These are phyloP conservation scores for Capronia epimyces DNA, from an alignment of 2,329 filamentous ascomycete species.

Conservation along the genomic window DNA sequence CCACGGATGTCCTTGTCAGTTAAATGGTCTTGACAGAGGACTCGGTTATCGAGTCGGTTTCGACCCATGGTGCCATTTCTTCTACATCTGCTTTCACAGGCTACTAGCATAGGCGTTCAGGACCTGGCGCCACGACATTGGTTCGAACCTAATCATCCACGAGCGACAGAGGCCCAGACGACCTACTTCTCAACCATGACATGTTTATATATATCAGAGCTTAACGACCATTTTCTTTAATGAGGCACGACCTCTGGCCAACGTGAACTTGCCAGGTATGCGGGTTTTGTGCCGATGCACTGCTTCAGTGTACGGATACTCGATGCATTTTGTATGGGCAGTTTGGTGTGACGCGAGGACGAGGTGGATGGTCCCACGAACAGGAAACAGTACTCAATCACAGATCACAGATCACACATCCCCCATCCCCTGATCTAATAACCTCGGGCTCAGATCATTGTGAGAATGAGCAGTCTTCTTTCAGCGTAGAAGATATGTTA, in stretches of 20 bases:
- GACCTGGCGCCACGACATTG: neutral
- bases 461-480: too few species aligned
- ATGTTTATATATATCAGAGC: too few species aligned
- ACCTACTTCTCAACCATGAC: neutral
- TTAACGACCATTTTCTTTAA: neutral
- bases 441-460: too few species aligned
- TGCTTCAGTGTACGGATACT: too few species aligned
- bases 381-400: too few species aligned
- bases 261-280: neutral
- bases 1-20: conserved; percentile 20
- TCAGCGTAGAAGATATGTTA: too few species aligned
- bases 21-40: neutral
- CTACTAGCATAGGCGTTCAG: neutral
- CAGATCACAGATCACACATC: neutral
- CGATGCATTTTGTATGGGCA: neutral
- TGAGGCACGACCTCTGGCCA: neutral
- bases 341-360: neutral
- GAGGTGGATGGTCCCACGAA: neutral
- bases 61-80: neutral
- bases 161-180: neutral
- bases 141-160: neutral
- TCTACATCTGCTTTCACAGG: neutral
- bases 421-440: neutral
- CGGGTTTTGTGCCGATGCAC: neutral
- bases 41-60: neutral